Evolutionary conservation across 2,329 filamentous ascomycete species (phyloP), one percentile per base, ranked within the genome.

Genomic region (Pestalotiopsis sp.): DNA sequence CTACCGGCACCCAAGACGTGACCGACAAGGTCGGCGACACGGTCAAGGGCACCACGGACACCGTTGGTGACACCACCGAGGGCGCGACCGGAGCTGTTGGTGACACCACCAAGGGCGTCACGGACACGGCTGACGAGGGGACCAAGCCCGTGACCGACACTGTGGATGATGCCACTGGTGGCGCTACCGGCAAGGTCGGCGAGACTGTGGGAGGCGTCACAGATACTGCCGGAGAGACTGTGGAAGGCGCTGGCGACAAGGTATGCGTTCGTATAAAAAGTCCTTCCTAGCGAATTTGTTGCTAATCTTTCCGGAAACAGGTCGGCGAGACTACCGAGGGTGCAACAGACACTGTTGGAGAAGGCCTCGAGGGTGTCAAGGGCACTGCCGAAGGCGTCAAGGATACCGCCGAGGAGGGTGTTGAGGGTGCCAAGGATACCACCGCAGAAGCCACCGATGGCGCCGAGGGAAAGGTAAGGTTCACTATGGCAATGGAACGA

Each of bases 11-110:
- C 49, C 11, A 74, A 17, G 72, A 71, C 36, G 68, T 38, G 11
- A 75, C 75, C 2, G 72, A 69, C 27, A 65, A 68, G n/a, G 73
- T 74, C 7, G 74, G 74, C 5, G 71, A 73, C 41, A 69, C 72
- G 4, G 69, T 66, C 38, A 67, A 72, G 23, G 68, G 66, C 45
- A 69, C 66, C 41, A 67, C 67, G 13, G 71, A 67, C 49, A 66
- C 62, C 17, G 67, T 59, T 31, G 71, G 61, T 14, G 71, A 71
- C 38, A 63, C 70, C 3, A 57, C 69, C 31, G 45, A 70, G 31
- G 69, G 65, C 17, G 60, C 64, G 1, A 72, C 70, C 7, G 70
- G 71, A 17, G 63, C 66, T 20, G 71, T 68, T 31, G 74, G 71
- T 13, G 74, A 71, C 17, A 66, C 70, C 5, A 69, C 66, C 36